A percentile compares a stretch with the other conserved stretches of the same genome.
phyloP scores from a whole-genome alignment of 306 rosid genomes.

The Rosa multiflora region DNA sequence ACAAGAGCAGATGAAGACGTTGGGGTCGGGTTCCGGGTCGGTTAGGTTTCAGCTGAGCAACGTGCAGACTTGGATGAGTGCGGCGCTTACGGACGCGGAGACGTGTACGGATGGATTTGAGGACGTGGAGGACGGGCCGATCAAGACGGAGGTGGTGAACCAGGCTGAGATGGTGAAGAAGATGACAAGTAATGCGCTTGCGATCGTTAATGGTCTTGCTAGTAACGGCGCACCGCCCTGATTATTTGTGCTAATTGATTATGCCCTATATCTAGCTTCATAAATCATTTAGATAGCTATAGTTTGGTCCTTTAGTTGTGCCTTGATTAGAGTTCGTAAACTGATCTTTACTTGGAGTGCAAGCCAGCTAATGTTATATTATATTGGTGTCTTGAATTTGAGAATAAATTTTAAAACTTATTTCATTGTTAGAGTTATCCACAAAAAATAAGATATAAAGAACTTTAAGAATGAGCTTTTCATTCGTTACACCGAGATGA shows the following conservation, averaged over 20 bases:
- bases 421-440: no score
- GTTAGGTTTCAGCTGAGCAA: slow-evolving; percentile 83
- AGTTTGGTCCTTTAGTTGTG: neutral
- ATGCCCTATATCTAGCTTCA: neutral
- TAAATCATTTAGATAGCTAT: neutral
- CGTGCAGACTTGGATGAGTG: slow-evolving; percentile 99
- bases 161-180: slow-evolving; percentile 54
- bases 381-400: no score
- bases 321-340: neutral
- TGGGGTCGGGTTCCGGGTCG: slow-evolving; percentile 39
- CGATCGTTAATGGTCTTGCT: slow-evolving; percentile 64
- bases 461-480: no score
- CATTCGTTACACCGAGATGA: no score
- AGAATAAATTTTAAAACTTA: no score
- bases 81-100: slow-evolving; percentile 80
- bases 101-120: slow-evolving; percentile 91
- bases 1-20: slow-evolving; percentile 74
- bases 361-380: neutral
- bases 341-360: neutral
- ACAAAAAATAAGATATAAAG: no score
- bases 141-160: slow-evolving; percentile 53
- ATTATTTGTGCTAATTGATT: neutral
- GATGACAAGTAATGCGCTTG: slow-evolving; percentile 83
- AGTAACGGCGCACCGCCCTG: slow-evolving; percentile 17
- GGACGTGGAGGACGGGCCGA: slow-evolving; percentile 53